Evolutionary conservation across 768 basidiomycete genomes (phyloP), one percentile per base, ranked within the genome.

Genomic region (Cystobasidiopsis lactophilus): DNA sequence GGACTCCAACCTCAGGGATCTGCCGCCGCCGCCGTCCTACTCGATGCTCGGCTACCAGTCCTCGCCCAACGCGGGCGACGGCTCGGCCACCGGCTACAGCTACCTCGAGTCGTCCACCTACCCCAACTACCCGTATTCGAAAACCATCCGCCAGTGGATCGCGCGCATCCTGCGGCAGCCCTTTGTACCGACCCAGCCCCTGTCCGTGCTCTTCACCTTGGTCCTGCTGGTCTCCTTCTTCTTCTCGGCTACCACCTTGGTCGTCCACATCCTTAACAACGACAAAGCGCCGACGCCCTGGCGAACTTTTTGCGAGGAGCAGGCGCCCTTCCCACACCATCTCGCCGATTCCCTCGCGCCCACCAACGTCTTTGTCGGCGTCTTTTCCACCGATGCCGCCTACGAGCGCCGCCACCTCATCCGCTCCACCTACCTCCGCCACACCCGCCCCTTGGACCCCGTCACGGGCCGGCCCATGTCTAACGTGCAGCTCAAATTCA

Each of bases 251-350:
- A 89, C 88, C 29, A 75, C 88, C 55, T 71, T 84, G 52, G 73
- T 95, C 67, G 86, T 86, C 63, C 82, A 93, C 67, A 74, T 89
- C 56, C 74, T 95, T 63, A 89, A 93, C 65, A 89, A 88, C 53
- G 91, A 96, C 73, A 95, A 93, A 66, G 79, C 82, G 50, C 81
- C 86, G 21, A 70, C 93, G 5, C 88, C 88, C 43, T 96, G 88
- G 88, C 77, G 86, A 60, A 77, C 80, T 21, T 93, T 91, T 65
- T 96, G 91, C 68, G 76, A 63, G n/a, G 74, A 63, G 37, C 66
- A 69, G 21, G 53, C 59, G 13, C 64, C 71, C 1, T 89, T 89
- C 63, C 84, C 85, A 39, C 81, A 83, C 19, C 62, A 72, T 0
- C 65, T 82, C 59, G 72, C 89, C 44, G 82, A 86, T 56, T 61